Evolutionary conservation across 345 rosid species (phyloP).

Genomic region (Salix caprea): DNA sequence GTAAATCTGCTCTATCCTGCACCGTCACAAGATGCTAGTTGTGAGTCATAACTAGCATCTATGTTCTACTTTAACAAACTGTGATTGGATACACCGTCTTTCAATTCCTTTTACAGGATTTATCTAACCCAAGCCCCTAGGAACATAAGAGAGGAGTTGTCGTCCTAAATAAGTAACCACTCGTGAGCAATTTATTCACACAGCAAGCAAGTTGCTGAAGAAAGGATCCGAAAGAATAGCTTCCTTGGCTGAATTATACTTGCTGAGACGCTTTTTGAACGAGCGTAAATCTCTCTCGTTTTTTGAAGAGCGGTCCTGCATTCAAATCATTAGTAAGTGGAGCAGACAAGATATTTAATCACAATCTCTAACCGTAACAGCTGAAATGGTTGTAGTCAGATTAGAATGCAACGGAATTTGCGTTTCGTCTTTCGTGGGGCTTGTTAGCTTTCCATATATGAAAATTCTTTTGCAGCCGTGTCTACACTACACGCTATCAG

Average conservation of each 20-base stretch:
- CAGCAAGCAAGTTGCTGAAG: conserved; percentile 51
- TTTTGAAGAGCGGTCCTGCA: conserved; percentile 63
- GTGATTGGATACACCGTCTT: background rate
- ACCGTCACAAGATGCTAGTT: background rate
- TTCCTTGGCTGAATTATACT: conserved; percentile 72
- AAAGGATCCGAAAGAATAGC: conserved; percentile 67
- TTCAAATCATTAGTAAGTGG: background rate
- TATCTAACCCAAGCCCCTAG: background rate
- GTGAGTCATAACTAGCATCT: background rate
- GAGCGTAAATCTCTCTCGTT: conserved; percentile 74
- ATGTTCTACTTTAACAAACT: background rate
- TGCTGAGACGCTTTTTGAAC: conserved; percentile 70
- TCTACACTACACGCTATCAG: background rate
- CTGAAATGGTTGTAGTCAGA: background rate
- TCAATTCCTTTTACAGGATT: background rate
- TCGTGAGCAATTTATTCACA: background rate
- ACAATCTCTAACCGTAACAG: background rate
- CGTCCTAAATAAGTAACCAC: background rate
- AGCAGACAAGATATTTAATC: background rate
- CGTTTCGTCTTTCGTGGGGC: background rate
- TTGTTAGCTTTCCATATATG: background rate
- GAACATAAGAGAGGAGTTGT: background rate
- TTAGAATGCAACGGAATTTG: background rate
- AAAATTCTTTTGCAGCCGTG: background rate
- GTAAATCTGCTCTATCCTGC: background rate